Evolutionary conservation across 1,284 basidiomycete genomes (phyloP), one percentile per base, ranked within the genome.

Genomic region (Cronartium quercuum): DNA sequence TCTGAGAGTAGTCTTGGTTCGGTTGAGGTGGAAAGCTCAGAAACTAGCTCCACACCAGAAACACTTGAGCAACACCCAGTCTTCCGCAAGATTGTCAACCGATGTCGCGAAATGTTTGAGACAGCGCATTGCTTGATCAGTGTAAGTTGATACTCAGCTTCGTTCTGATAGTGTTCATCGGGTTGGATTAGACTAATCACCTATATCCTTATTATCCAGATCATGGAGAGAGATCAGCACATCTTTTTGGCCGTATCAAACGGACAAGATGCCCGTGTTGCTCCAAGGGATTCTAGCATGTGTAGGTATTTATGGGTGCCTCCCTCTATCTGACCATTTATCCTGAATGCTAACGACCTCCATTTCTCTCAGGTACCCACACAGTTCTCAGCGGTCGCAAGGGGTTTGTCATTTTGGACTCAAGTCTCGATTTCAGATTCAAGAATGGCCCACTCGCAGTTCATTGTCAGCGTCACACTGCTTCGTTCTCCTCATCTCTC

Each of bases 181-280:
- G 35, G 34, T 24, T 0, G 1, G 35, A 24, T 61, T 6, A 29
- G 35, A 34, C 15, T 61, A n/a, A 5, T 24, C 21, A 34, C 29
- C 58, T 61, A 34, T 1, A 6, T 61, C 58, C 58, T 61, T 61
- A 2, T 38, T 35, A 24, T 69, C 61, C 15, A 75, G 71, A 63
- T 75, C 37, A 76, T 81, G 37, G 78, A 80, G 68, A 78, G 79
- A 35, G 78, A 80, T 13, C 69, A 76, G 29, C 79, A 80, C 68
- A 73, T 80, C 37, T 80, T 80, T 77, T 76, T 81, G 35, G 80
- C 79, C 3, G 65, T 66, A 44, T 75, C 71, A 34, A 65, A 65
- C 24, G 40, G 66, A 24, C 65, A 42, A 21, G 71, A 64, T 37
- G 47, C 21, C 21, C 24, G 71, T 60, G 71, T 67, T 15, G 51